Conservation (phyloP, 2,329 filamentous ascomycete species). For the Alternaria atra region DNA sequence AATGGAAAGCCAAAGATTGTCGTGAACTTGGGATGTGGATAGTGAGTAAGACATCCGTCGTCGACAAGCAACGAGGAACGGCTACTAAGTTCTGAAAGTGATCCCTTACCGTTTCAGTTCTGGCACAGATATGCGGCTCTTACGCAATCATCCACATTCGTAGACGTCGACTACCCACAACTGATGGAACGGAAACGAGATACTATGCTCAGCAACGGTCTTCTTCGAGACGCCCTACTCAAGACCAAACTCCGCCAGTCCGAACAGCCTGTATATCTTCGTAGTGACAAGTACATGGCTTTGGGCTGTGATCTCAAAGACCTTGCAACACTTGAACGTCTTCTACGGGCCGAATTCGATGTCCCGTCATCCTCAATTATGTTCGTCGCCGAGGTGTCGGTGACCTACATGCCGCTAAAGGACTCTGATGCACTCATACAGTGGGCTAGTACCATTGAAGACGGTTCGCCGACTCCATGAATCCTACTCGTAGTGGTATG, state of each 20-base stretch:
- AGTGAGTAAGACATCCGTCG: constrained; percentile 66
- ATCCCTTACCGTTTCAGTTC: constrained; percentile 86
- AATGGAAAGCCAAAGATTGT: constrained; percentile 72
- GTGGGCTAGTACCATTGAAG: constrained; percentile 77
- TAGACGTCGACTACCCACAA: constrained; percentile 87
- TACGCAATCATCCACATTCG: constrained; percentile 70
- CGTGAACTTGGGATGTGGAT: constrained; percentile 88
- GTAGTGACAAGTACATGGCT: constrained; percentile 76
- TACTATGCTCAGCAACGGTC: constrained; percentile 66
- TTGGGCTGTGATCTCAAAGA: constrained; percentile 83
- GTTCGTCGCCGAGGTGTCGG: constrained; percentile 88
- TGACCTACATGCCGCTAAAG: constrained; percentile 84
- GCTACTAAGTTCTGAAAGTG: constrained; percentile 62
- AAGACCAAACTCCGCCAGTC: constrained; percentile 37
- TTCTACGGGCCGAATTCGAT: constrained; percentile 68
- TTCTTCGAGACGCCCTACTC: constrained; percentile 52
- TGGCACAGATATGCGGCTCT: constrained; percentile 70
- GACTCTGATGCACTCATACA: constrained; percentile 77
- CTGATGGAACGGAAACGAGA: constrained; percentile 78
- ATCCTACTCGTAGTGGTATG: background rate
- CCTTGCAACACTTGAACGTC: constrained; percentile 66
- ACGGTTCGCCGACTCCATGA: constrained; percentile 61
- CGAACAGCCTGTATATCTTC: constrained; percentile 39
- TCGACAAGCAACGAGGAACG: constrained; percentile 1
- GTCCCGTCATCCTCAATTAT: constrained; percentile 70